These are phyloP conservation scores for Daldinia loculata DNA, from an alignment of 495 filamentous ascomycete species.

Conservation along the genomic window DNA sequence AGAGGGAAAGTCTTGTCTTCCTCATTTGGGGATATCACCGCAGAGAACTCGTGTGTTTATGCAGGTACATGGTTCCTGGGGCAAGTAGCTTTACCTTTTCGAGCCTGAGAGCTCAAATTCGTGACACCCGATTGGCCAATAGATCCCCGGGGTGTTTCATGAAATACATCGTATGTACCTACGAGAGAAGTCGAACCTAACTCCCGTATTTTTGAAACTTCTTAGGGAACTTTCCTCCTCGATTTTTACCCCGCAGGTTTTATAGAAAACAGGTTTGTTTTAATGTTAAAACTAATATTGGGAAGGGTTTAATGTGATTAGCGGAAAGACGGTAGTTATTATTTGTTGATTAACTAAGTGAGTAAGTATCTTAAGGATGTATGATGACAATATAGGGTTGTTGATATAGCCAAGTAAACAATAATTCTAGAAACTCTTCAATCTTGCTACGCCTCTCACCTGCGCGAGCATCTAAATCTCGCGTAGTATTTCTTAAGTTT, in stretches of 20 bases:
- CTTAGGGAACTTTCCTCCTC: background rate
- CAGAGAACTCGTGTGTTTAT: background rate
- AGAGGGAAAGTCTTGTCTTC: background rate
- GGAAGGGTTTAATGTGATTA: background rate
- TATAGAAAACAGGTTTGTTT: background rate
- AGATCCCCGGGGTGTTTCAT: background rate
- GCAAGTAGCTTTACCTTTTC: constrained; percentile 31
- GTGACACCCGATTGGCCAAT: constrained; percentile 14
- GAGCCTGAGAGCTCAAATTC: constrained; percentile 5
- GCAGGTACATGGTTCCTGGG: background rate
- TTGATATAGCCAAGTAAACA: background rate
- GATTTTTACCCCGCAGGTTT: background rate
- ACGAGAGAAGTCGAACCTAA: background rate
- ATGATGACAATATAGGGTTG: background rate
- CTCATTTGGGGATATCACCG: background rate
- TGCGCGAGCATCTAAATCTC: background rate
- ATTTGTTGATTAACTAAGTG: background rate
- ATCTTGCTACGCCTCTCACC: background rate
- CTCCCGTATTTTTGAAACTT: background rate
- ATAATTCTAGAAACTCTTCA: constrained; percentile 3
- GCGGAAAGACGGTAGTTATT: background rate
- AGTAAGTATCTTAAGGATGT: background rate
- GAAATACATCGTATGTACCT: constrained; percentile 4
- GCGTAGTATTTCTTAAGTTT: background rate
- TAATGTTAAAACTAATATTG: background rate